These are phyloP conservation scores for Peribolospora kevripleyi DNA, from an alignment of 768 basidiomycete genomes.

Conservation along the genomic window DNA sequence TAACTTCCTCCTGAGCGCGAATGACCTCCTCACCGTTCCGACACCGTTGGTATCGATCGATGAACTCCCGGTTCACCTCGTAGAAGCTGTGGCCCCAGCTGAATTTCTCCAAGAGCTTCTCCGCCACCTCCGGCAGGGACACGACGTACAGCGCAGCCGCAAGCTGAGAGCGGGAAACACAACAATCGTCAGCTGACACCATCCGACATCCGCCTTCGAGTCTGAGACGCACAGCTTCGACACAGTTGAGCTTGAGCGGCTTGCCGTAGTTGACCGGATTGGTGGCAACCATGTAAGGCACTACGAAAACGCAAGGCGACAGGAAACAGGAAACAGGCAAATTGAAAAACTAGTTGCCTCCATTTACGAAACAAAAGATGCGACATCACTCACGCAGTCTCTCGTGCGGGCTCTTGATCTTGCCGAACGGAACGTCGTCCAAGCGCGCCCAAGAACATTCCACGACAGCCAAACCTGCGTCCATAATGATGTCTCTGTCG, in stretches of 20 bases:
- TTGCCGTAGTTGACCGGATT: constrained; percentile 97
- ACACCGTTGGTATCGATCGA: constrained; percentile 58
- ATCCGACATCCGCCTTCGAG: too few relatives aligned
- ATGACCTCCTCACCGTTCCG: constrained; percentile 34
- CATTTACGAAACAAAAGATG: neutral
- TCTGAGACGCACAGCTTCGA: constrained; percentile 32
- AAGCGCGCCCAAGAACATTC: constrained; percentile 96
- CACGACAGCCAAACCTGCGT: constrained; percentile 72
- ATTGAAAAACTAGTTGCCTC: neutral
- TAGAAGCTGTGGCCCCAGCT: constrained; percentile 81
- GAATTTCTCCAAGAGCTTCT: constrained; percentile 51
- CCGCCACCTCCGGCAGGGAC: constrained; percentile 58
- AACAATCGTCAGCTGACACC: neutral
- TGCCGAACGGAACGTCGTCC: constrained; percentile 79
- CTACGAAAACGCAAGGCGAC: constrained; percentile 22
- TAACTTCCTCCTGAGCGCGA: constrained; percentile 29
- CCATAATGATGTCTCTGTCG: constrained; percentile 53
- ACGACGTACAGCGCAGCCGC: constrained; percentile 90
- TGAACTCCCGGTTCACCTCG: constrained; percentile 54
- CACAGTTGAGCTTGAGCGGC: constrained; percentile 87
- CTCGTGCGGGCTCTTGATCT: constrained; percentile 82
- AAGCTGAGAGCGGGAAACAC: constrained; percentile 18
- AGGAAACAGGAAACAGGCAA: neutral
- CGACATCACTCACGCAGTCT: constrained; percentile 39
- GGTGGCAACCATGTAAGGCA: constrained; percentile 81